Conservation (phyloP, 257 asterid species). For the Paulownia fortunei region DNA sequence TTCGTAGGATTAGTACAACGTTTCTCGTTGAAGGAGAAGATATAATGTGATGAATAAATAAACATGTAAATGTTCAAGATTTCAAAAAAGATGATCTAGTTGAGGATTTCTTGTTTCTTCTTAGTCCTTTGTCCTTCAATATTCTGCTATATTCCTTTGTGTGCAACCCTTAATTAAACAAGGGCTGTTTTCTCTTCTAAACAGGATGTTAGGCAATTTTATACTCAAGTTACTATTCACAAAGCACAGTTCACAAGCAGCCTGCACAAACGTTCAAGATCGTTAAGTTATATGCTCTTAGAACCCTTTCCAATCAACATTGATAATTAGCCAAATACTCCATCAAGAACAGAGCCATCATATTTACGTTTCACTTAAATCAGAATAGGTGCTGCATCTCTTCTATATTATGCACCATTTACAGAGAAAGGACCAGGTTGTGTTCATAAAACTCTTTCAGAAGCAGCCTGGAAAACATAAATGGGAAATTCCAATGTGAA, state of each 20-base stretch:
- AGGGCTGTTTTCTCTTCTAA: not conserved
- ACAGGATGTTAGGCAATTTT: not conserved
- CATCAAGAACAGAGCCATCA: not conserved
- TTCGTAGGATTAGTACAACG: not conserved
- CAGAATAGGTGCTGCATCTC: not conserved
- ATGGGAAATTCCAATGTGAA: not conserved
- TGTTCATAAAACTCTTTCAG: not conserved
- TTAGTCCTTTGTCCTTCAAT: not conserved
- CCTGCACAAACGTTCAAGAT: not conserved
- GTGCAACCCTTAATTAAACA: not conserved
- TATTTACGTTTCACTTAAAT: not conserved
- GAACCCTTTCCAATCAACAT: not conserved
- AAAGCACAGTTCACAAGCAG: not conserved
- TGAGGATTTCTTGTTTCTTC: not conserved
- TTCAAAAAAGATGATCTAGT: not conserved
- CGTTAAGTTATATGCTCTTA: not conserved
- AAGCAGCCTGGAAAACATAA: not conserved
- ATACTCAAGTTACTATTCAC: not conserved
- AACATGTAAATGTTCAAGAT: not conserved
- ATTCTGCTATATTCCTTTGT: not conserved
- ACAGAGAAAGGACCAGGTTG: not conserved
- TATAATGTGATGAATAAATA: not conserved
- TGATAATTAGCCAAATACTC: not conserved
- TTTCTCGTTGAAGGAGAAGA: not conserved
- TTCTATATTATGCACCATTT: not conserved